These are phyloP conservation scores for Boletus subcaerulescens DNA, from an alignment of 768 basidiomycete species.

Conservation along the genomic window DNA sequence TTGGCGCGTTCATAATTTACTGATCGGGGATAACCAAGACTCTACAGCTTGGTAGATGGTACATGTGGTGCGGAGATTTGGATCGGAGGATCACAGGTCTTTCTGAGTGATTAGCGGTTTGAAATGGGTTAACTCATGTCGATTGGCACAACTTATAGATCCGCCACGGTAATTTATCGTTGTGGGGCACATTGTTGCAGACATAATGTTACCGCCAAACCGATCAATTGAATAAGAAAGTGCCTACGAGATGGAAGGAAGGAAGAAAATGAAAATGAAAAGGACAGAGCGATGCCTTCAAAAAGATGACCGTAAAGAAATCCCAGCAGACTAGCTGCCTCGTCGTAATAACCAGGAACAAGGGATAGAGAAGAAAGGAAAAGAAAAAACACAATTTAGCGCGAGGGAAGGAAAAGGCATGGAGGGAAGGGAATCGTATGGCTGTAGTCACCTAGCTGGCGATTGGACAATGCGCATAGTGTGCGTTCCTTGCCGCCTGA, in stretches of 20 bases:
- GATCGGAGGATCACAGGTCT: constrained; percentile 1
- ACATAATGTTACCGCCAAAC: neutral
- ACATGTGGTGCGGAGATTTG: constrained; percentile 6
- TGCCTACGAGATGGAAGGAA: neutral
- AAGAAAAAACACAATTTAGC: neutral
- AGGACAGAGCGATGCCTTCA: neutral
- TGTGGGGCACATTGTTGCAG: neutral
- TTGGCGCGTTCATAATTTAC: neutral
- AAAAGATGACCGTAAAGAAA: neutral
- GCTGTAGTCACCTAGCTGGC: constrained; percentile 1
- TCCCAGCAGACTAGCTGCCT: constrained; percentile 7
- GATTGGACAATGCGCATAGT: constrained; percentile 13
- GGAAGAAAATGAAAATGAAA: neutral
- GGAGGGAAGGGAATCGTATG: neutral
- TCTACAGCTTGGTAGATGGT: constrained; percentile 26
- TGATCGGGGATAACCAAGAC: neutral
- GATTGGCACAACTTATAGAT: constrained; percentile 1
- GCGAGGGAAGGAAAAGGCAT: neutral
- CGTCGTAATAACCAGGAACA: neutral
- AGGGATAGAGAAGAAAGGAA: neutral
- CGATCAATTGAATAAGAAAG: constrained; percentile 1
- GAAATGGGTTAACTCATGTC: neutral
- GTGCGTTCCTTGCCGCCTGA: constrained; percentile 17
- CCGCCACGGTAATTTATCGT: neutral
- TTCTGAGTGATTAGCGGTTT: neutral